phyloP scores from a whole-genome alignment of 345 rosid species.

The Salix arbutifolia region DNA sequence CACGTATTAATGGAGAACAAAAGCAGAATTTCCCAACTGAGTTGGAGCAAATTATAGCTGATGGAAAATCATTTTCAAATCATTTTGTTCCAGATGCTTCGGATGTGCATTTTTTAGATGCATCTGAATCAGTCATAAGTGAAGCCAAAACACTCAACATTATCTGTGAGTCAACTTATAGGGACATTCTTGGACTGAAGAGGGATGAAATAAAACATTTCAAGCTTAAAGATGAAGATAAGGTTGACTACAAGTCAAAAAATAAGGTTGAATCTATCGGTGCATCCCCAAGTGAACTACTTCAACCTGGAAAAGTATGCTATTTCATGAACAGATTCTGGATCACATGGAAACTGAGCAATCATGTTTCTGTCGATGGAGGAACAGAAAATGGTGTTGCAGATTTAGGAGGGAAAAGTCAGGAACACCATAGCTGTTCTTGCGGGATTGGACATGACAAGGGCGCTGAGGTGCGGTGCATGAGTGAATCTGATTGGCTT shows the following conservation, averaged over 20 bases:
- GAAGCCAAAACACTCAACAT: constrained; percentile 65
- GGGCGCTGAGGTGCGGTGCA: constrained; percentile 49
- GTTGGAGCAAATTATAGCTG: constrained; percentile 39
- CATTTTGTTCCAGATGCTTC: constrained; percentile 30
- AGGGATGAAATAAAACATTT: constrained; percentile 60
- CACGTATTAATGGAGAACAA: constrained; percentile 23
- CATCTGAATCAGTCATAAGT: constrained; percentile 48
- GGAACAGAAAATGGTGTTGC: constrained; percentile 8
- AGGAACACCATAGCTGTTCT: constrained; percentile 16
- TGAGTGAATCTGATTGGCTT: constrained; percentile 78
- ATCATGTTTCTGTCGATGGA: constrained; percentile 10
- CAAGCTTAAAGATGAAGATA: constrained; percentile 40
- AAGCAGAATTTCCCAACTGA: constrained; percentile 23
- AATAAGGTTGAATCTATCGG: constrained; percentile 14
- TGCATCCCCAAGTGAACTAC: constrained; percentile 24
- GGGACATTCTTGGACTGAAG: constrained; percentile 42
- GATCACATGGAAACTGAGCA: constrained; percentile 52
- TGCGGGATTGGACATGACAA: constrained; percentile 30
- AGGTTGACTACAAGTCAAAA: constrained; percentile 19
- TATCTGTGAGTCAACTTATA: constrained; percentile 59
- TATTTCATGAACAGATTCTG: constrained; percentile 75
- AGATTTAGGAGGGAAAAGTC: constrained; percentile 18
- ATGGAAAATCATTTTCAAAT: constrained; percentile 39
- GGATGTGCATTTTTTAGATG: constrained; percentile 44
- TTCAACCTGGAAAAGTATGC: constrained; percentile 46